Evolutionary conservation across 2,329 filamentous ascomycete genomes (phyloP), one percentile per base, ranked within the genome.

Genomic region (Ceratocystiopsis sp.): DNA sequence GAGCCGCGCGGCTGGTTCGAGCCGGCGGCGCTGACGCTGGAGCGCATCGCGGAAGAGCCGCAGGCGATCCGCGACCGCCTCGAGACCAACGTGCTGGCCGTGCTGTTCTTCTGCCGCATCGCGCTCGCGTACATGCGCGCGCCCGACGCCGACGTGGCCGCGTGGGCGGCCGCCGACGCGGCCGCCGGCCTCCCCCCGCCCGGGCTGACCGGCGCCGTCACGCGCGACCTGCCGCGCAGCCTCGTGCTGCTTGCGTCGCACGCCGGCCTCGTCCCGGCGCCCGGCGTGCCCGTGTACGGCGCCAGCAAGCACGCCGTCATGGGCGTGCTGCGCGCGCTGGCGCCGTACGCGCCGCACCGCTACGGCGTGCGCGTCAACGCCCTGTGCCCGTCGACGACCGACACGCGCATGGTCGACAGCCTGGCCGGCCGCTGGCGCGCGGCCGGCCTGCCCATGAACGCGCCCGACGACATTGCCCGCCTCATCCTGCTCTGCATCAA

Each of bases 251-350:
- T 53, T 7, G 51, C 54, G 12, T 68, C 61, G 8, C 59, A 64
- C 1, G 65, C 66, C 0, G 67, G 66, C 3, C 68, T 71, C 49
- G 64, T 63, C 15, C 64, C 68, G 35, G 60, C 62, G 5, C 44
- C 67, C 0, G 65, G 64, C 0, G 52, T 69, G 2, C 62, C 63
- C 41, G 56, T 67, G 19, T 70, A 72, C 48, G 60, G 61, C 4
- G 56, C 66, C 0, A 57, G 61, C 7, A 69, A 71, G 49, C 67
- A 71, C 47, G 67, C 64, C n/a, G 60, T 71, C 0, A 56, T 67
- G 25, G 68, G 68, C 0, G 54, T 69, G 8, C 65, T 69, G 60
- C 58, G 67, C 18, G 59, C 62, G 16, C 53, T 71, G 25, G 57
- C 63, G 34, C 49, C 48, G 1, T 56, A 48, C 45, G 48, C 54